Evolutionary conservation across 352 stramenopile species (phyloP).

Genomic region (Globisporangium emineosum): DNA sequence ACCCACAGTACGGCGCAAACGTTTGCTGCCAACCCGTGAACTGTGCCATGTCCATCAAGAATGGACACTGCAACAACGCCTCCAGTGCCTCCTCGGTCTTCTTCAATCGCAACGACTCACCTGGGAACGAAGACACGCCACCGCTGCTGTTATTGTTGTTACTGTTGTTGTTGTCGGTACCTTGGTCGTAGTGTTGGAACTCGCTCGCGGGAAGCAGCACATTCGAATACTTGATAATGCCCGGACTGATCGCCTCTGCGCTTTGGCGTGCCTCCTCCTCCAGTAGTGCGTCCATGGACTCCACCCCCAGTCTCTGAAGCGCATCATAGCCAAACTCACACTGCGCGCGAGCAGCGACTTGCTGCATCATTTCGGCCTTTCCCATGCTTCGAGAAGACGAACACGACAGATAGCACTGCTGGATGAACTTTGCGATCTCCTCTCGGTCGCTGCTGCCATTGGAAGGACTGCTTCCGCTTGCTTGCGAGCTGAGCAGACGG

Average conservation of each 20-base stretch:
- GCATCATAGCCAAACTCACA: conserved; percentile 16
- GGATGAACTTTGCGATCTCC: conserved; percentile 13
- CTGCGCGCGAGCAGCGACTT: conserved; percentile 1
- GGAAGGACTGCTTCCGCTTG: background rate
- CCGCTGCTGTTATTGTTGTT: background rate
- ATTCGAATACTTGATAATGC: conserved; percentile 39
- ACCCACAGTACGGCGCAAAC: conserved; percentile 58
- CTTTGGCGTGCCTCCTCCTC: conserved; percentile 16
- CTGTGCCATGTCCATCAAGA: conserved; percentile 54
- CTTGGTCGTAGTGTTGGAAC: background rate
- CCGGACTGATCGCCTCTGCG: background rate
- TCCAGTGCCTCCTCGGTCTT: conserved; percentile 43
- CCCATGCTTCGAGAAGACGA: background rate
- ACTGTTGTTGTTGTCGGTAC: background rate
- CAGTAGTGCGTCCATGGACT: conserved; percentile 11
- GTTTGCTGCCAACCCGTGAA: conserved; percentile 55
- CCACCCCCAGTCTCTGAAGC: conserved; percentile 3
- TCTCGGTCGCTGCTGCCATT: background rate
- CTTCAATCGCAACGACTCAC: conserved; percentile 40
- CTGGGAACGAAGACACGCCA: conserved; percentile 24
- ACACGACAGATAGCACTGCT: conserved; percentile 10
- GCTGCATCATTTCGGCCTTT: conserved; percentile 7
- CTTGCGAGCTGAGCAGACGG: background rate
- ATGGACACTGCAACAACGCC: conserved; percentile 51
- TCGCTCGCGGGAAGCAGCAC: conserved; percentile 19